These are phyloP conservation scores for Trichoderma sp. DNA, from an alignment of 2,329 filamentous ascomycete genomes.

Conservation along the genomic window DNA sequence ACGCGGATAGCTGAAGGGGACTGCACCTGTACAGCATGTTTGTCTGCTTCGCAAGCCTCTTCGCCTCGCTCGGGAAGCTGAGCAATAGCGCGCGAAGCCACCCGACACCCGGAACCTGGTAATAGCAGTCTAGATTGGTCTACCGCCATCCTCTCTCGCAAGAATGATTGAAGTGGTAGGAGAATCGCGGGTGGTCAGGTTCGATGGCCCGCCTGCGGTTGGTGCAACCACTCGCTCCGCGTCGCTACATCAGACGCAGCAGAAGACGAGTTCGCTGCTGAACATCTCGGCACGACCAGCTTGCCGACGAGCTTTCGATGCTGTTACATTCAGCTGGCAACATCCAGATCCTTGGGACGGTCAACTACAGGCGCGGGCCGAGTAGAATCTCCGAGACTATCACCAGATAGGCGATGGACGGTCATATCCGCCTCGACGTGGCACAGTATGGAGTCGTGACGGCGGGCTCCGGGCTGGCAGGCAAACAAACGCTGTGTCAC, in stretches of 20 bases:
- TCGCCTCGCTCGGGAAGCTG: background rate
- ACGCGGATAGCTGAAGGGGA: conserved; percentile 5
- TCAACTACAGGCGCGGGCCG: conserved; percentile 19
- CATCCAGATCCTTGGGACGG: conserved; percentile 25
- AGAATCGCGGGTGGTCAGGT: background rate
- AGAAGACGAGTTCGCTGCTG: background rate
- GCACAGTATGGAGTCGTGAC: conserved; percentile 17
- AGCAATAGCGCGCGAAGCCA: background rate
- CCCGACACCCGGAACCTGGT: background rate
- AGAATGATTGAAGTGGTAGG: background rate
- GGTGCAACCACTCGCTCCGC: background rate
- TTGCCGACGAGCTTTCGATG: conserved; percentile 1
- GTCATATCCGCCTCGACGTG: conserved; percentile 16
- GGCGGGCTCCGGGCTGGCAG: background rate
- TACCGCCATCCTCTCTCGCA: background rate
- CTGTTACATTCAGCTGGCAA: conserved; percentile 23
- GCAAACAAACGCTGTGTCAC: conserved; percentile 12
- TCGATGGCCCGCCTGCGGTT: background rate
- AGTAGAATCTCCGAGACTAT: conserved; percentile 27
- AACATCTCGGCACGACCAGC: background rate
- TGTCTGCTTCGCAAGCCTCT: conserved; percentile 1
- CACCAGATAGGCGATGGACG: conserved; percentile 26
- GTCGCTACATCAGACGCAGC: background rate
- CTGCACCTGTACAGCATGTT: background rate
- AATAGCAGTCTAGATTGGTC: background rate